Evolutionary conservation across 768 basidiomycete genomes (phyloP).

Genomic region (Boletus insuetus): DNA sequence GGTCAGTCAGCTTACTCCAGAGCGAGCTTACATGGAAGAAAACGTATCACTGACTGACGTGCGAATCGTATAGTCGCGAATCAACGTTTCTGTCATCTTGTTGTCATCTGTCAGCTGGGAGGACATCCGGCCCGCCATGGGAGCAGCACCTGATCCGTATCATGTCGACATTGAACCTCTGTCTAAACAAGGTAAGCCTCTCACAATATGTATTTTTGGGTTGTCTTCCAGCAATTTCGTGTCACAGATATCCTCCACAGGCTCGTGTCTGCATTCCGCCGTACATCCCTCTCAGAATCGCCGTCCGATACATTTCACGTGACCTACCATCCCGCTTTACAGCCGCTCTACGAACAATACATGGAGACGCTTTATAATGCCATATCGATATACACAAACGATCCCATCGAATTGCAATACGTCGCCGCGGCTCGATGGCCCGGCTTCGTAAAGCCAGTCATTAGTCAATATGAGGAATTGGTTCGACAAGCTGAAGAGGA

Average conservation of each 20-base stretch:
- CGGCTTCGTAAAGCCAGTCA: slow-evolving; percentile 67
- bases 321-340: slow-evolving; percentile 54
- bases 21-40: neutral
- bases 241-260: slow-evolving; percentile 33
- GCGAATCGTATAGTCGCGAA: slow-evolving; percentile 46
- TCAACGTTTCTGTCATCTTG: slow-evolving; percentile 60
- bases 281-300: slow-evolving; percentile 1
- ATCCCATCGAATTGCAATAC: slow-evolving; percentile 70
- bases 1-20: slow-evolving; percentile 38
- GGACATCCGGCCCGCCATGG: slow-evolving; percentile 64
- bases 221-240: neutral
- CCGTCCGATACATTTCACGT: slow-evolving; percentile 10
- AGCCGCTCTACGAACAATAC: slow-evolving; percentile 64
- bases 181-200: slow-evolving; percentile 54
- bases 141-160: slow-evolving; percentile 72
- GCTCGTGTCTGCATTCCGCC: slow-evolving; percentile 40
- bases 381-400: slow-evolving; percentile 62
- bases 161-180: slow-evolving; percentile 54
- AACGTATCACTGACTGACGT: slow-evolving; percentile 3
- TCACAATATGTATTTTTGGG: neutral
- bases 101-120: slow-evolving; percentile 69
- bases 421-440: slow-evolving; percentile 81
- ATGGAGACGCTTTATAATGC: slow-evolving; percentile 53
- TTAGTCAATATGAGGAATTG: slow-evolving; percentile 42
- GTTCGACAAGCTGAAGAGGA: slow-evolving; percentile 23